These are phyloP conservation scores for Sporothrix protearum DNA, from an alignment of 2,329 filamentous ascomycete species.

Conservation along the genomic window DNA sequence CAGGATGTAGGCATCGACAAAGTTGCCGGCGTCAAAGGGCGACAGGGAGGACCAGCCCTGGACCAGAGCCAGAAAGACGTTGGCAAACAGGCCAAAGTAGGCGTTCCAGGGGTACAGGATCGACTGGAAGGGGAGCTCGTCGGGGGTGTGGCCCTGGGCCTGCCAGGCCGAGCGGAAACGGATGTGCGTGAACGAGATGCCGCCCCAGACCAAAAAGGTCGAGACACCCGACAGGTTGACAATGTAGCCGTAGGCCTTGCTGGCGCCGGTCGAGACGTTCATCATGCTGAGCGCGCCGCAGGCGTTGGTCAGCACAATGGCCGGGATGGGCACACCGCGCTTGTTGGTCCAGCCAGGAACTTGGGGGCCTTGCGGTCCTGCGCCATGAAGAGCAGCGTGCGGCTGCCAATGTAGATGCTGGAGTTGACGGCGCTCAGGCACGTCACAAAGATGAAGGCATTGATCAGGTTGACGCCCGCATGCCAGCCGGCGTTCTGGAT, in stretches of 20 bases:
- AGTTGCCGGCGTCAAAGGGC: constrained; percentile 56
- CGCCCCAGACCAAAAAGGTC: constrained; percentile 69
- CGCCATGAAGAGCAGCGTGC: constrained; percentile 73
- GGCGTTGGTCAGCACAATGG: constrained; percentile 64
- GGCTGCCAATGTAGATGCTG: constrained; percentile 72
- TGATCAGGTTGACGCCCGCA: constrained; percentile 71
- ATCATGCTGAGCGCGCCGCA: constrained; percentile 72
- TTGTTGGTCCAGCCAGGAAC: constrained; percentile 64
- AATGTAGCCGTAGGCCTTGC: constrained; percentile 64
- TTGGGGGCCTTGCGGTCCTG: constrained; percentile 67
- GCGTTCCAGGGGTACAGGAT: constrained; percentile 56
- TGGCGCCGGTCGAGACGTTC: constrained; percentile 65
- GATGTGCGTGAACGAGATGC: constrained; percentile 67
- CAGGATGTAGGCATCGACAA: constrained; percentile 62
- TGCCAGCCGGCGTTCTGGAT: constrained; percentile 71
- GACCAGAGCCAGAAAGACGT: constrained; percentile 57
- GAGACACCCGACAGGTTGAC: constrained; percentile 67
- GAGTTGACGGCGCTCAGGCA: constrained; percentile 70
- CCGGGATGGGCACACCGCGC: constrained; percentile 59
- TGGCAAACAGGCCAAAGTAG: constrained; percentile 56
- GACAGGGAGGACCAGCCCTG: constrained; percentile 60
- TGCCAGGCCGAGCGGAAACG: constrained; percentile 65
- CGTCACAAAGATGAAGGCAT: constrained; percentile 71
- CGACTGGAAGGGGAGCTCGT: constrained; percentile 55
- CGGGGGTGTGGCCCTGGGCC: constrained; percentile 52